A percentile compares a stretch with the other conserved stretches of the same genome.
These are phyloP conservation scores for Kodamaea jinghongensis DNA, from an alignment of 805 yeast species.

Conservation along the genomic window DNA sequence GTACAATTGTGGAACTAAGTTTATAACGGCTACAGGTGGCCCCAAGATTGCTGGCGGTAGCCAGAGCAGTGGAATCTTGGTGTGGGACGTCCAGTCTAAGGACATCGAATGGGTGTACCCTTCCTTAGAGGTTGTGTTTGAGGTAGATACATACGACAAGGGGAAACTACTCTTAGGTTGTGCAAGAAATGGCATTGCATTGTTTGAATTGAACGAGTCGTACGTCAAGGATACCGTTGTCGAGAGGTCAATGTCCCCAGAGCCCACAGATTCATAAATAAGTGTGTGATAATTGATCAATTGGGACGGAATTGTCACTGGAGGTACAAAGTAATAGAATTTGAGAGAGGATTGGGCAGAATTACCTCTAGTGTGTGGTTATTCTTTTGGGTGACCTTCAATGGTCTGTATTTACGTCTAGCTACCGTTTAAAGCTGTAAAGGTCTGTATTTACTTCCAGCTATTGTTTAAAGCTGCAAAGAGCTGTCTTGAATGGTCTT, in stretches of 20 bases:
- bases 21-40: constrained; percentile 36
- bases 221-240: constrained; percentile 5
- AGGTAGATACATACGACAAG: constrained; percentile 35
- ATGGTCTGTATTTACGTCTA: no score
- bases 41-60: constrained; percentile 60
- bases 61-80: constrained; percentile 48
- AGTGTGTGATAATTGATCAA: no score
- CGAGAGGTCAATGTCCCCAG: constrained; percentile 4
- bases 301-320: no score
- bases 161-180: constrained; percentile 38
- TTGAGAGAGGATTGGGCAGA: no score
- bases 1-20: constrained; percentile 51
- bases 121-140: constrained; percentile 34
- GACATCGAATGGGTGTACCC: constrained; percentile 35
- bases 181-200: constrained; percentile 16
- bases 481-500: no score
- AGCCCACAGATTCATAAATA: constrained; percentile 1
- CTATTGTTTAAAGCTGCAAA: no score
- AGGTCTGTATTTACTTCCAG: no score
- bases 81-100: constrained; percentile 71
- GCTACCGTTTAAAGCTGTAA: no score
- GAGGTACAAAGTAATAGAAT: no score
- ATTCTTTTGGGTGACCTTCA: no score
- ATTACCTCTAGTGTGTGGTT: no score
- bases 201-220: constrained; percentile 20